Conservation (phyloP, 129 eudicot genomes). For the Calendula officinalis region DNA sequence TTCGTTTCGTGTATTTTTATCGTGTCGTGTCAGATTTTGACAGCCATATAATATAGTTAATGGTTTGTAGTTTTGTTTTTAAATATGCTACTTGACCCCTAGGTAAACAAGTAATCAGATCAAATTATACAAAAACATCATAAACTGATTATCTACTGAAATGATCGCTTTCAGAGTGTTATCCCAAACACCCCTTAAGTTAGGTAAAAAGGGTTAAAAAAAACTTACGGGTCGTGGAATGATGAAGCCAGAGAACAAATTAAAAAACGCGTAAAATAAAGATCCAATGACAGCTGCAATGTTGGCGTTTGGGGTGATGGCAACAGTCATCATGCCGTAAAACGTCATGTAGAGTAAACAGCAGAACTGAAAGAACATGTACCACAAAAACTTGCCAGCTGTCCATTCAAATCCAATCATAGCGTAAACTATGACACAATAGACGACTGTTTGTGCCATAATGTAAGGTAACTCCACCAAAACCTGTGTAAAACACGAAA, state of each 20-base stretch:
- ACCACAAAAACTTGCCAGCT: constrained; percentile 40
- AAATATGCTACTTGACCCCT: too few species aligned
- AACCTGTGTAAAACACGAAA: constrained; percentile 21
- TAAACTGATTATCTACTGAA: too few species aligned
- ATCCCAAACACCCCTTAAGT: too few species aligned
- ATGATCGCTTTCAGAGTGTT: too few species aligned
- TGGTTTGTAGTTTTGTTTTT: too few species aligned
- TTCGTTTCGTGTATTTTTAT: too few species aligned
- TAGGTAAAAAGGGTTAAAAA: not conserved
- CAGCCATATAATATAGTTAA: too few species aligned
- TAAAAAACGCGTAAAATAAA: constrained; percentile 36
- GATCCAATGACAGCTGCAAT: constrained; percentile 39
- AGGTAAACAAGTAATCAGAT: too few species aligned
- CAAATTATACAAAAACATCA: too few species aligned
- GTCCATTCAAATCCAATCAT: constrained; percentile 56
- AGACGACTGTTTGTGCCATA: constrained; percentile 27
- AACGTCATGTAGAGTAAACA: constrained; percentile 41
- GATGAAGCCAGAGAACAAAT: constrained; percentile 43
- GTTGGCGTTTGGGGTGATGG: constrained; percentile 41
- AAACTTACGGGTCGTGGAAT: constrained; percentile 45
- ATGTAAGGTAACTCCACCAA: constrained; percentile 45
- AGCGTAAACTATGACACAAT: constrained; percentile 37
- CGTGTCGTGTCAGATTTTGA: too few species aligned
- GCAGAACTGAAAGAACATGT: constrained; percentile 34
- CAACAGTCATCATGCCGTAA: constrained; percentile 53